phyloP scores from a whole-genome alignment of 306 rosid species.

The Dryas octopetala region DNA sequence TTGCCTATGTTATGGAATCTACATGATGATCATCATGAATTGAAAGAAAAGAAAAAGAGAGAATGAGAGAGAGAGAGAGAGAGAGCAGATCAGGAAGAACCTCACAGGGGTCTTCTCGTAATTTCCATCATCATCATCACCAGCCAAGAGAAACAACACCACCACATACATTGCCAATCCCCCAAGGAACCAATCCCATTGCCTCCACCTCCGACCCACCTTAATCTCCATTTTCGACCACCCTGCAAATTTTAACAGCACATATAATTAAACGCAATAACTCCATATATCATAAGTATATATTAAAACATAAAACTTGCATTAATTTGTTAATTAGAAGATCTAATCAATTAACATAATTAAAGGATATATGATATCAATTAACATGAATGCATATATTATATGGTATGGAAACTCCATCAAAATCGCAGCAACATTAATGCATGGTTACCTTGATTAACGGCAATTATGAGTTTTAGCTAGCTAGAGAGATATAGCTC shows the following conservation, averaged over 20 bases:
- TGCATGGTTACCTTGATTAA: not conserved
- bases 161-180: slow-evolving; percentile 3
- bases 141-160: not conserved
- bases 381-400: too few species aligned
- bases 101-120: slow-evolving; percentile 22
- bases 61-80: not conserved
- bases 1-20: not conserved
- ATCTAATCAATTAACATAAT: too few species aligned
- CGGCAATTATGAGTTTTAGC: not conserved
- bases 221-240: slow-evolving; percentile 8
- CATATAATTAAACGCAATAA: too few species aligned
- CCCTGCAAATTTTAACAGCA: not conserved
- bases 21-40: not conserved
- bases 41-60: not conserved
- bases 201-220: not conserved
- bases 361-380: too few species aligned
- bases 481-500: not conserved
- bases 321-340: too few species aligned
- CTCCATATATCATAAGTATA: not conserved
- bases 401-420: not conserved
- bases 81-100: slow-evolving; percentile 26
- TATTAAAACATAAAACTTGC: too few species aligned
- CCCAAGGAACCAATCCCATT: slow-evolving; percentile 29
- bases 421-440: not conserved
- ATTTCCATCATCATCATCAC: not conserved